Conservation (phyloP, 306 rosid genomes). For the cucumber (Cucumis sativus) region DNA sequence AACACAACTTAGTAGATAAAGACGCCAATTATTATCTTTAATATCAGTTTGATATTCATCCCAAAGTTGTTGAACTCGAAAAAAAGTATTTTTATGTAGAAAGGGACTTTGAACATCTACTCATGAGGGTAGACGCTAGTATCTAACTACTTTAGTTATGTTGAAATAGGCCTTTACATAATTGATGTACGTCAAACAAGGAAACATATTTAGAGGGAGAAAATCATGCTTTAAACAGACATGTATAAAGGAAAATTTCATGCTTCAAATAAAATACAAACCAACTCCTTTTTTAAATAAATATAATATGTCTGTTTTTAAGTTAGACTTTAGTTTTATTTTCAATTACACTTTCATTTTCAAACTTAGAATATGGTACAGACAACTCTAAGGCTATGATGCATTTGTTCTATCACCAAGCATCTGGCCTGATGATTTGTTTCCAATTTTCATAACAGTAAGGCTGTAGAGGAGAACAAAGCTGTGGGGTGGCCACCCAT, state of each 20-base stretch:
- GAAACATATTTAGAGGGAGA: neutral
- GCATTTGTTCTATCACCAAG: neutral
- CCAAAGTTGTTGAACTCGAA: neutral
- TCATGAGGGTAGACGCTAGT: neutral
- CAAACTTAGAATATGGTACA: neutral
- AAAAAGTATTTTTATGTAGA: neutral
- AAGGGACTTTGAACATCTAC: neutral
- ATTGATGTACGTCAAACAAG: neutral
- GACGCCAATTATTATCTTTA: neutral
- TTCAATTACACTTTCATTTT: neutral
- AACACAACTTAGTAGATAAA: neutral
- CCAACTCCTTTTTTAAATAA: neutral
- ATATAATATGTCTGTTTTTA: neutral
- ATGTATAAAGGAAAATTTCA: neutral
- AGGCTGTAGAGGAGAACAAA: slow-evolving; percentile 20
- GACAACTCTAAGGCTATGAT: neutral
- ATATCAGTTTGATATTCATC: neutral
- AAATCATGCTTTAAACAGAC: slow-evolving; percentile 1
- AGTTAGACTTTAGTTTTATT: neutral
- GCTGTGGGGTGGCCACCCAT: slow-evolving; percentile 94
- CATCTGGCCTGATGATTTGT: neutral
- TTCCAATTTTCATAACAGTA: slow-evolving; percentile 13
- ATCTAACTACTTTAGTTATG: neutral
- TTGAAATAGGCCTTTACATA: neutral
- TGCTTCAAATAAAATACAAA: neutral